Evolutionary conservation across 192 early-diverging fungal species (phyloP).

Genomic region (Backusella parvicylindrica): DNA sequence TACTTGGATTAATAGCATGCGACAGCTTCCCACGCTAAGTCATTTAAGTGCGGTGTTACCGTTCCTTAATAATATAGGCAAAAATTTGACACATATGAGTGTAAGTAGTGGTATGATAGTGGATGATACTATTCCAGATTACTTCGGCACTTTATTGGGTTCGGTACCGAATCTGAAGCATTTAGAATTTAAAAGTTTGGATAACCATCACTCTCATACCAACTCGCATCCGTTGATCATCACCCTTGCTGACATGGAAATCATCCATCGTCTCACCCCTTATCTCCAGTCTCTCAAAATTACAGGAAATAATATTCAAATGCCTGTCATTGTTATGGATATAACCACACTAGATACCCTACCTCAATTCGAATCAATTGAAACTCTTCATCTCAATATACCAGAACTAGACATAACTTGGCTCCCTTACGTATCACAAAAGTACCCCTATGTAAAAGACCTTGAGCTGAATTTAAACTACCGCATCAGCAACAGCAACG

Average conservation of each 20-base stretch:
- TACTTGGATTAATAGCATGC: not conserved
- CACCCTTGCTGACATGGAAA: not conserved
- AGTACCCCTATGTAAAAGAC: not conserved
- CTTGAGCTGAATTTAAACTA: not conserved
- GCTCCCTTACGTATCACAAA: not conserved
- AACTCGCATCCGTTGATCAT: not conserved
- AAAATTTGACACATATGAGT: not conserved
- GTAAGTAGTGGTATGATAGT: not conserved
- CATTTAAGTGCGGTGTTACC: not conserved
- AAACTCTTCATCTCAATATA: not conserved
- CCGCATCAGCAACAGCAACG: not conserved
- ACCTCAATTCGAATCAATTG: not conserved
- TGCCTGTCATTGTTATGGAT: not conserved
- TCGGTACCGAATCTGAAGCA: not conserved
- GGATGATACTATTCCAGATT: not conserved
- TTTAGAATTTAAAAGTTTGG: not conserved
- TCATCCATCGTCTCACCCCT: not conserved
- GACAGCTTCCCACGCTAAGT: not conserved
- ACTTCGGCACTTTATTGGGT: not conserved
- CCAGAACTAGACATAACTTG: not conserved
- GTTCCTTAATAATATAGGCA: not conserved
- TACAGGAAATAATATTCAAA: not conserved
- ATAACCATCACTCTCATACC: not conserved
- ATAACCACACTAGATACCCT: not conserved
- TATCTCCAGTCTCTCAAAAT: not conserved